A percentile compares a stretch with the other conserved stretches of the same genome.
Conservation (phyloP, 2,329 filamentous ascomycete species). For the Ilyonectria robusta region DNA sequence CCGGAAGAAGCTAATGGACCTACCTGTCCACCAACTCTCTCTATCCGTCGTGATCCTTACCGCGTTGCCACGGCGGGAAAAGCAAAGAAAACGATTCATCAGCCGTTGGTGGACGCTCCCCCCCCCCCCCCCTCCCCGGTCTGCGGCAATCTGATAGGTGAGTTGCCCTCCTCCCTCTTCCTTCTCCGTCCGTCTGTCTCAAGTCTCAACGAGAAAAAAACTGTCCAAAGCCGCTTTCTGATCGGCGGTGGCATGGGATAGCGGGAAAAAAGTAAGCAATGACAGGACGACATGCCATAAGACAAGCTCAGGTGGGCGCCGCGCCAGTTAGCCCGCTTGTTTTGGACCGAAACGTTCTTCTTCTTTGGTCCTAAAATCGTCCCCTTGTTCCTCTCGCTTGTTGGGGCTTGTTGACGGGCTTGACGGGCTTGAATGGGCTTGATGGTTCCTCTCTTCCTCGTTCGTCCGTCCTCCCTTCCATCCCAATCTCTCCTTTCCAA, state of each 20-base stretch:
- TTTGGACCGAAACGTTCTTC: constrained; percentile 33
- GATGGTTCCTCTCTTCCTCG: constrained; percentile 4
- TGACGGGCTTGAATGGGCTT: neutral
- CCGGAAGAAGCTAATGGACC: no score
- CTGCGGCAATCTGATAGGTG: constrained; percentile 41
- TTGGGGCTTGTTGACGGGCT: neutral
- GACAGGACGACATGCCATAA: constrained; percentile 29
- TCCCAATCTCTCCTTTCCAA: constrained; percentile 25
- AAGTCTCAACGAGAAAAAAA: constrained; percentile 13
- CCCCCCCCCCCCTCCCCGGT: constrained; percentile 34
- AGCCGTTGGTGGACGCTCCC: constrained; percentile 37
- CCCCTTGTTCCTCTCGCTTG: constrained; percentile 20
- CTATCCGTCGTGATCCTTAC: constrained; percentile 39
- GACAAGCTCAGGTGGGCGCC: constrained; percentile 29
- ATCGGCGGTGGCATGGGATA: constrained; percentile 30
- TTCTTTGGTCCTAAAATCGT: constrained; percentile 26
- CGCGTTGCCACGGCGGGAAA: constrained; percentile 40
- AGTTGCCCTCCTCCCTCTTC: constrained; percentile 13
- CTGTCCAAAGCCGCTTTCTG: constrained; percentile 33
- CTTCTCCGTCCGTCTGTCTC: constrained; percentile 5
- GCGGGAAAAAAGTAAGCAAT: constrained; percentile 36
- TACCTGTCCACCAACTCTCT: constrained; percentile 39
- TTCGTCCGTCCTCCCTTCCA: constrained; percentile 12
- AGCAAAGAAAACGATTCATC: constrained; percentile 40
- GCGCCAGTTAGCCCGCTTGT: constrained; percentile 25